These are phyloP conservation scores for Macrolepiota albuminosa DNA, from an alignment of 768 basidiomycete species.

Conservation along the genomic window DNA sequence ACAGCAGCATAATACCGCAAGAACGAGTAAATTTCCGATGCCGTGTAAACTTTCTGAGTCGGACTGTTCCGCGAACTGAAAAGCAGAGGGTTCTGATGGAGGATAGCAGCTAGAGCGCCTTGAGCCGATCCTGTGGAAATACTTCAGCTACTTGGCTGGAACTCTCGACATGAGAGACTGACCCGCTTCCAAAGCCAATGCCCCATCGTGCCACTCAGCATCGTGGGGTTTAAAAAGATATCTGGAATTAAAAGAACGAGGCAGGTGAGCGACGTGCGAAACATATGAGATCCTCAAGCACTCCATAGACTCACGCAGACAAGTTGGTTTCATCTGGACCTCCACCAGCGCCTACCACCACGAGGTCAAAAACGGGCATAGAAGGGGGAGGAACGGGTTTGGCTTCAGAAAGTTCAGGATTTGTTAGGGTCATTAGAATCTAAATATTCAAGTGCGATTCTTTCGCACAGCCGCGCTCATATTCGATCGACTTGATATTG, in stretches of 20 bases:
- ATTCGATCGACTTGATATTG: constrained; percentile 10
- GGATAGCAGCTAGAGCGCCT: constrained; percentile 65
- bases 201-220: constrained; percentile 73
- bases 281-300: constrained; percentile 6
- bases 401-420: constrained; percentile 5
- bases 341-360: constrained; percentile 81
- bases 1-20: constrained; percentile 34
- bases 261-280: constrained; percentile 14
- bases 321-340: constrained; percentile 89
- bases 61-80: constrained; percentile 34
- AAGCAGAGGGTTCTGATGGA: constrained; percentile 50
- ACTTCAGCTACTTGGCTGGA: background rate
- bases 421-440: constrained; percentile 10
- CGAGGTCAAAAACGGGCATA: constrained; percentile 59
- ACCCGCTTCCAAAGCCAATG: constrained; percentile 88
- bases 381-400: constrained; percentile 5
- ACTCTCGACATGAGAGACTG: constrained; percentile 14
- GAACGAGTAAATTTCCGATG: constrained; percentile 50
- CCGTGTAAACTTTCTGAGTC: constrained; percentile 27
- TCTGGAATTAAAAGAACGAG: constrained; percentile 33
- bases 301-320: constrained; percentile 57
- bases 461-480: constrained; percentile 10
- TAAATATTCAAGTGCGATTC: constrained; percentile 3
- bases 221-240: constrained; percentile 78
- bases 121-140: constrained; percentile 68